Conservation (phyloP, 2,329 filamentous ascomycete species). For the Neonectria coccinea region DNA sequence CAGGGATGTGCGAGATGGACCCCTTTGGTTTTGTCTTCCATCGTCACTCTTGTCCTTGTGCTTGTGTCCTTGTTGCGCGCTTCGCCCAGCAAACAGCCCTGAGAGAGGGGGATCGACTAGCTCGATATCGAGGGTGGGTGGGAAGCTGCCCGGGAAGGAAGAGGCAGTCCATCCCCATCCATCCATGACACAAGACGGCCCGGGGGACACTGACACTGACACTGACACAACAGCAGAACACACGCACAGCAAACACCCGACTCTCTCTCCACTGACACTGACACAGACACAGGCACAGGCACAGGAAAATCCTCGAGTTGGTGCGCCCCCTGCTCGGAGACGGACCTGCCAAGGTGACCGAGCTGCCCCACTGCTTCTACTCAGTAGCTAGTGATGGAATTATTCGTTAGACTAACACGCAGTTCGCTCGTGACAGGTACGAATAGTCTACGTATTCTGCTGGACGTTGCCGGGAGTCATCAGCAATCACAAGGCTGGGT, state of each 20-base stretch:
- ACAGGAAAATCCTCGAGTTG: not conserved
- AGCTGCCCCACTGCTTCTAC: not conserved
- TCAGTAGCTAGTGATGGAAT: not conserved
- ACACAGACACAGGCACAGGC: not conserved
- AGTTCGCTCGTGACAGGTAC: slow-evolving; percentile 1
- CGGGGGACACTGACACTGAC: not conserved
- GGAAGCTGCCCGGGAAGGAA: not conserved
- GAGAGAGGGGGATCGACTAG: slow-evolving; percentile 4
- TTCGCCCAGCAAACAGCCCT: slow-evolving; percentile 4
- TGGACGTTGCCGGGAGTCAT: not conserved
- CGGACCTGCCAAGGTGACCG: not conserved
- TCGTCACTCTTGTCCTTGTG: slow-evolving; percentile 9
- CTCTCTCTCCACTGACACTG: not conserved
- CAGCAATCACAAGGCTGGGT: not conserved
- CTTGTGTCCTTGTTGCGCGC: not conserved
- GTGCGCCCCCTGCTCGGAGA: slow-evolving; percentile 4
- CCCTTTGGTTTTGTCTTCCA: slow-evolving; percentile 26
- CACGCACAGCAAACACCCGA: not conserved
- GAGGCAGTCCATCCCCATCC: not conserved
- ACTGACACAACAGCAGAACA: not conserved
- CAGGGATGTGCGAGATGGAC: slow-evolving; percentile 29
- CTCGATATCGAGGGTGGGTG: not conserved
- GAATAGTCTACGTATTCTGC: not conserved
- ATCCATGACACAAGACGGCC: not conserved
- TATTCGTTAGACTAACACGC: not conserved